Percentiles rank a stretch among this genome's conserved stretches.
Evolutionary conservation across 495 filamentous ascomycete genomes (phyloP).

Genomic region (Annulohypoxylon stygium): DNA sequence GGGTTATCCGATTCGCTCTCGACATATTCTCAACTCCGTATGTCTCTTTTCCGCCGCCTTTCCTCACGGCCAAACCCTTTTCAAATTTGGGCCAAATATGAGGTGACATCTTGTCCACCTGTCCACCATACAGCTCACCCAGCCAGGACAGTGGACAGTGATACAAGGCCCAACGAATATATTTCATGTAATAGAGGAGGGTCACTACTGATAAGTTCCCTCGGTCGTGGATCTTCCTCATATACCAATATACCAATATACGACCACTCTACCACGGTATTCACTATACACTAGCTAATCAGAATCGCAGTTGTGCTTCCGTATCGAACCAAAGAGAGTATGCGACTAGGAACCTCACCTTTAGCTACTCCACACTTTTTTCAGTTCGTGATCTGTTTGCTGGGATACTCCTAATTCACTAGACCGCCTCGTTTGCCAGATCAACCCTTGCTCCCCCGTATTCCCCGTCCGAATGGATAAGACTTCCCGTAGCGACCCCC

Average conservation of each 20-base stretch:
- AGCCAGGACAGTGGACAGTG: slow-evolving; percentile 7
- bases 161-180: slow-evolving; percentile 23
- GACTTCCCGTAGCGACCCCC: slow-evolving; percentile 43
- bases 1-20: slow-evolving; percentile 39
- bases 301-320: slow-evolving; percentile 36
- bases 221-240: slow-evolving; percentile 14
- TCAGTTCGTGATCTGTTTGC: slow-evolving; percentile 38
- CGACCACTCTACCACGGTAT: slow-evolving; percentile 38
- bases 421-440: slow-evolving; percentile 43
- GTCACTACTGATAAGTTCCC: slow-evolving; percentile 29
- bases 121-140: slow-evolving; percentile 24
- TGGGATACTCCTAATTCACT: slow-evolving; percentile 44
- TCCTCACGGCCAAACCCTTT: slow-evolving; percentile 29
- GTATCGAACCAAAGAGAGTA: slow-evolving; percentile 28
- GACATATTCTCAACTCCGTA: slow-evolving; percentile 18
- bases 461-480: slow-evolving; percentile 47
- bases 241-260: slow-evolving; percentile 16
- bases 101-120: slow-evolving; percentile 38
- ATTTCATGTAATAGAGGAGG: slow-evolving; percentile 44
- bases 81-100: slow-evolving; percentile 13
- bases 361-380: slow-evolving; percentile 41
- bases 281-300: slow-evolving; percentile 44
- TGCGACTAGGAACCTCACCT: slow-evolving; percentile 29
- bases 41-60: slow-evolving; percentile 26
- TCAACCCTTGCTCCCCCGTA: slow-evolving; percentile 32